Base-by-base conservation (phyloP, 2,329 filamentous ascomycete genomes). In the Nemania abortiva region DNA sequence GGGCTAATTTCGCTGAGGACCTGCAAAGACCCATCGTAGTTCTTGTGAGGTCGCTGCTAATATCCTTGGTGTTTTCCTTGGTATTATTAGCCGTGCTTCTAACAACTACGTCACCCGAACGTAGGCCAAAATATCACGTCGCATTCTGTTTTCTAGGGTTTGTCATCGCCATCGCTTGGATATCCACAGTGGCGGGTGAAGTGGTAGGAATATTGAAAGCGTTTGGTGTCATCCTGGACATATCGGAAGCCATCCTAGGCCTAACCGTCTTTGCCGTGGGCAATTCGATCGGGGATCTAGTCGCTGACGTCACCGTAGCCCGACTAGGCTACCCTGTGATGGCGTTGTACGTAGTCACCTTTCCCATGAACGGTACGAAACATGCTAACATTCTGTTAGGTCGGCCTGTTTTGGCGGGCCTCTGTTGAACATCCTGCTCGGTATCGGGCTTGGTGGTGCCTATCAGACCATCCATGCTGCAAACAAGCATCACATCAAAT, bases 381-480 rank as follows among this genome's bases (percentile, higher is more conserved):
- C 70, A 29, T 37, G 45, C 42, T 54, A 69, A 70, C 63, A 47
- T 27, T 13, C 0, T 18, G 52, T 15, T 57, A 89, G 87, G 49
- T 95, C 93, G 39, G 96, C 96, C 4, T 99, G 96, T 79, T 98
- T 99, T 79, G 96, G 96, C n/a, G 97, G 96, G 0, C 96, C 96
- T 0, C 95, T 99, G 94, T 88, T 99, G 49, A 99, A 99, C 76
- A 99, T 99, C 71, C 84, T 99, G 0, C 88, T 99, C 3, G 96
- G 96, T 0, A 95, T 99, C 61, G 96, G 96, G n/a, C 85, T 98
- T 3, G 92, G 92, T 29, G 96, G 96, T 18, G 87, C 93, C 47
- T 97, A 95, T 78, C 96, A 98, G 87, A 95, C 93, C 65, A 85
- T 97, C 18, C 87, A 87, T 63, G 86, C 89, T 37, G 92, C 91